Percentiles rank a stretch among this genome's conserved stretches.
Conservation (phyloP, 768 basidiomycete genomes). For the Rhodotorula paludigena region DNA sequence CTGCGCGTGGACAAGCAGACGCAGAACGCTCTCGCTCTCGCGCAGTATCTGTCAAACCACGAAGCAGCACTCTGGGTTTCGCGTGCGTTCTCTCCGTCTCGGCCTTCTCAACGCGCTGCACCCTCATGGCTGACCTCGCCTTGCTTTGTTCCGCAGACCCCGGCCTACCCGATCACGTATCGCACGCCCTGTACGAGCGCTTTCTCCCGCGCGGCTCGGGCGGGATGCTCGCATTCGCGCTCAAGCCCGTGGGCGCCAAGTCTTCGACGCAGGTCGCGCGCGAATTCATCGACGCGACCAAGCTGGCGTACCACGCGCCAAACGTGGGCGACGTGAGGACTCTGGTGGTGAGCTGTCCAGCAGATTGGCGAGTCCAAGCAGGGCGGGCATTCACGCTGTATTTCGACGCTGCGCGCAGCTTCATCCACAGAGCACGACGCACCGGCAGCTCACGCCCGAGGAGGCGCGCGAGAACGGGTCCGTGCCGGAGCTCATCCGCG, state of each 20-base stretch:
- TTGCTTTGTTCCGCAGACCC: conserved; percentile 55
- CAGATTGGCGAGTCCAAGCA: no score
- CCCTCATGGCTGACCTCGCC: conserved; percentile 59
- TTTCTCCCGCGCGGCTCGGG: conserved; percentile 51
- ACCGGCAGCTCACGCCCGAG: conserved; percentile 59
- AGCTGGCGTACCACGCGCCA: conserved; percentile 58
- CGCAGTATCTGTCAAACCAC: neutral
- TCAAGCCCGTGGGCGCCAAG: conserved; percentile 54
- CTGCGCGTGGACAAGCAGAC: conserved; percentile 66
- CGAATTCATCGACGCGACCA: conserved; percentile 61
- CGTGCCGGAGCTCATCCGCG: conserved; percentile 1
- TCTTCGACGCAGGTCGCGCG: conserved; percentile 35
- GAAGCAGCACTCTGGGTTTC: neutral
- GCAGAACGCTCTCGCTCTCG: conserved; percentile 53
- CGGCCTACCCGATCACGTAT: conserved; percentile 60
- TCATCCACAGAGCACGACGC: conserved; percentile 68
- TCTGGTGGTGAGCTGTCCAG: conserved; percentile 48
- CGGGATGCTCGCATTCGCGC: conserved; percentile 70
- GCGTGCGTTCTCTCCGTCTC: conserved; percentile 43
- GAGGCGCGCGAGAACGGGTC: conserved; percentile 47
- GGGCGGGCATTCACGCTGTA: no score
- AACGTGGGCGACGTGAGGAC: conserved; percentile 56
- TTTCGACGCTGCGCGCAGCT: no score
- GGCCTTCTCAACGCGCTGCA: conserved; percentile 59
- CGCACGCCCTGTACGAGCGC: conserved; percentile 56